A percentile compares a stretch with the other conserved stretches of the same genome.
phyloP scores from a whole-genome alignment of 2,329 filamentous ascomycete species.

The Celoporthe dispersa region DNA sequence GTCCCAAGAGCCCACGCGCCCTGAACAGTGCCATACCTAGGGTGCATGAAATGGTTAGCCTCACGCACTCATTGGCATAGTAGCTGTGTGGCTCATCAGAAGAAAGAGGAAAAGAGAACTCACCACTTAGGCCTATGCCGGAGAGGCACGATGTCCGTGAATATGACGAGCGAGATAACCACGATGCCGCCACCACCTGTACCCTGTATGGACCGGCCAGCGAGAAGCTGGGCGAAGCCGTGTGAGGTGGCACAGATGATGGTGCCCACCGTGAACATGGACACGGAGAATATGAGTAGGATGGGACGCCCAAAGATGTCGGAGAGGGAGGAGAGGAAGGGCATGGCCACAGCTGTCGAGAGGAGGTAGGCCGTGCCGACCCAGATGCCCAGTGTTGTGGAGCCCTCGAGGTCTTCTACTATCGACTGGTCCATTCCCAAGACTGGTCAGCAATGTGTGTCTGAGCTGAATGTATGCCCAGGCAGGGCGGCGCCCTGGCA shows the following conservation, averaged over 20 bases:
- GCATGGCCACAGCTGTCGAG: slow-evolving; percentile 37
- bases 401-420: slow-evolving; percentile 34
- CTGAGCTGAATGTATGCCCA: no score
- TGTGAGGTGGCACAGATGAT: slow-evolving; percentile 44
- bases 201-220: slow-evolving; percentile 46
- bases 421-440: slow-evolving; percentile 30
- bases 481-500: neutral
- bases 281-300: slow-evolving; percentile 40
- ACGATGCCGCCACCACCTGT: slow-evolving; percentile 48
- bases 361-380: slow-evolving; percentile 38
- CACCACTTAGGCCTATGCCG: slow-evolving; percentile 41
- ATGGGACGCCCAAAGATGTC: slow-evolving; percentile 42
- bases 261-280: slow-evolving; percentile 49
- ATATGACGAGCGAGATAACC: slow-evolving; percentile 45
- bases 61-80: neutral
- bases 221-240: slow-evolving; percentile 41
- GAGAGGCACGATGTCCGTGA: slow-evolving; percentile 48
- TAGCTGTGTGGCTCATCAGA: neutral
- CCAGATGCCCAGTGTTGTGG: slow-evolving; percentile 38
- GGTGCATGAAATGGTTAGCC: neutral
- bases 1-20: slow-evolving; percentile 47
- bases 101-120: neutral
- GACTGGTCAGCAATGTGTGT: slow-evolving; percentile 6
- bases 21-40: slow-evolving; percentile 42
- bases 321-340: slow-evolving; percentile 40